Evolutionary conservation across 1,284 basidiomycete genomes (phyloP), one percentile per base, ranked within the genome.

Genomic region (Cutaneotrichosporon curvatum): DNA sequence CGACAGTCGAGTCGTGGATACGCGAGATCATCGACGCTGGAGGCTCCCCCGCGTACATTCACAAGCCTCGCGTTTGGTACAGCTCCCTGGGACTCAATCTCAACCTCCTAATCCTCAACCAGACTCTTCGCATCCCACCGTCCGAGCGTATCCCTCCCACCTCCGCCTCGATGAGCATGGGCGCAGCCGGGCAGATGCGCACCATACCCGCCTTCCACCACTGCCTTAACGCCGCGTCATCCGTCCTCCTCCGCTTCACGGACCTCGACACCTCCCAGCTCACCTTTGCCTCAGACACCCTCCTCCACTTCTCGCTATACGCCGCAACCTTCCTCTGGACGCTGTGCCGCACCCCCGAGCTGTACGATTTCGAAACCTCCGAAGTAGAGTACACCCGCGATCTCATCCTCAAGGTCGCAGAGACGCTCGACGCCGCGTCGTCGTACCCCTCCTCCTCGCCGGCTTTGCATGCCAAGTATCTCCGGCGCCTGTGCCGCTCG

Each of bases 241-340:
- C 60, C 3, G 58, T 63, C 16, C 47, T 66, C 4, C 42, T 57
- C 12, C 52, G 59, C 16, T 55, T 63, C 22, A 53, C 59, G 50
- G 55, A 49, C 25, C 47, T 66, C 10, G 57, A 59, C 21, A 52
- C 53, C 43, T 37, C 51, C 39, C 58, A 62, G 40, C 32, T 63
- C 37, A 59, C 60, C 3, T 66, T 56, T 35, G 63, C 62, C 4
- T 59, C 62, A 2, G 63, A 66, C 40, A 66, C 63, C 5, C 48
- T 66, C 28, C 49, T 66, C 16, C 63, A 66, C 49, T 66, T 66
- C 38, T 57, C 63, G 23, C 54, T 66, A 21, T 66, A 66, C 45
- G 63, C 63, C 4, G 60, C 58, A 0, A 63, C 61, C 11, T 57
- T 66, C 40, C 49, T 66, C 14, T 63, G 58, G 41, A 57, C 56